Conservation (phyloP, 1,284 basidiomycete species). For the Hemileia vastatrix region DNA sequence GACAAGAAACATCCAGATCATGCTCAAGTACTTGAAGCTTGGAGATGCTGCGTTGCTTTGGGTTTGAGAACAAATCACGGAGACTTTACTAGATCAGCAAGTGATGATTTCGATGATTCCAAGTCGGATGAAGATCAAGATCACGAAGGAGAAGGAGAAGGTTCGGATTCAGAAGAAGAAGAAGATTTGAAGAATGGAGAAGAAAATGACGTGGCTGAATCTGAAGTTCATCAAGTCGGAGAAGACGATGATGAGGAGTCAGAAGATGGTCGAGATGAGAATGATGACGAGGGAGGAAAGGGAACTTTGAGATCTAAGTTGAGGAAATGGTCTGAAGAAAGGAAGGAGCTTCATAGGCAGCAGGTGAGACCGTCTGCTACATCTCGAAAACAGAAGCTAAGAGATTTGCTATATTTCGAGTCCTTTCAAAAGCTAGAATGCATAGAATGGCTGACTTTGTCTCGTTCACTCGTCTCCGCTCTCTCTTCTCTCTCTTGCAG, state of each 20-base stretch:
- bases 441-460: too few species aligned
- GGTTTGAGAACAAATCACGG: slow-evolving; percentile 27
- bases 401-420: too few species aligned
- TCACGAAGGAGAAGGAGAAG: slow-evolving; percentile 7
- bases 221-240: background rate
- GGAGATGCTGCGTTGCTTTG: slow-evolving; percentile 27
- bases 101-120: background rate
- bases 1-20: slow-evolving; percentile 23
- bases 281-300: background rate
- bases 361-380: background rate
- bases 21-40: slow-evolving; percentile 29
- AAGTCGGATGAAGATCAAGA: slow-evolving; percentile 13
- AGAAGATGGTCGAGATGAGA: background rate
- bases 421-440: too few species aligned
- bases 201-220: background rate
- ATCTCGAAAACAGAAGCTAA: too few species aligned
- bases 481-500: too few species aligned
- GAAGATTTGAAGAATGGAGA: background rate
- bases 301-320: slow-evolving; percentile 25
- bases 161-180: background rate
- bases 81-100: slow-evolving; percentile 26
- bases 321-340: slow-evolving; percentile 28
- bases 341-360: slow-evolving; percentile 28
- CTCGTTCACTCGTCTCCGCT: too few species aligned
- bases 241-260: slow-evolving; percentile 15